Conservation (phyloP, 2,329 filamentous ascomycete species). For the Hymenoscyphus fructigenus region DNA sequence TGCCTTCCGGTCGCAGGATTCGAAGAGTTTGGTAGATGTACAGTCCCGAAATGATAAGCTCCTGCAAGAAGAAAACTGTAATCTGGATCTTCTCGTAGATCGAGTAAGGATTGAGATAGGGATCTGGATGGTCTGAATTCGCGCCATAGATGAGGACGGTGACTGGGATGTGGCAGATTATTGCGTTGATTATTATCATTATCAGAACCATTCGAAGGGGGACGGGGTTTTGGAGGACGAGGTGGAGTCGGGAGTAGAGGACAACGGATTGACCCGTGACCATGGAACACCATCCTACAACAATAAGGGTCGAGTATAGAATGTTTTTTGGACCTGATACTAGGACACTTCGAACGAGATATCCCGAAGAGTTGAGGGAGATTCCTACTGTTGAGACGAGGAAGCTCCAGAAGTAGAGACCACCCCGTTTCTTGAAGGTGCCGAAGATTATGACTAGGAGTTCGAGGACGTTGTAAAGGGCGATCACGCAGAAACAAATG, state of each 20-base stretch:
- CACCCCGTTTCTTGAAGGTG: conserved; percentile 46
- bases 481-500: conserved; percentile 47
- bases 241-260: conserved; percentile 49
- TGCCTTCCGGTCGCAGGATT: conserved; percentile 15
- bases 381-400: conserved; percentile 46
- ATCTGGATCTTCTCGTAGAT: conserved; percentile 50
- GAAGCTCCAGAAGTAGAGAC: conserved; percentile 51
- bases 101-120: conserved; percentile 26
- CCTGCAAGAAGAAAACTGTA: conserved; percentile 48
- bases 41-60: conserved; percentile 46
- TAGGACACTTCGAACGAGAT: conserved; percentile 45
- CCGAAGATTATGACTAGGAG: conserved; percentile 48
- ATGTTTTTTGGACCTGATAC: conserved; percentile 24
- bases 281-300: conserved; percentile 45
- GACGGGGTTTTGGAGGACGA: conserved; percentile 42
- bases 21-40: conserved; percentile 51
- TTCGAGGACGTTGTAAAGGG: conserved; percentile 51
- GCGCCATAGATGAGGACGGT: conserved; percentile 45
- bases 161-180: conserved; percentile 46
- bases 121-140: conserved; percentile 3
- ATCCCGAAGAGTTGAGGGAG: conserved; percentile 46
- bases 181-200: conserved; percentile 47
- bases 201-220: conserved; percentile 42
- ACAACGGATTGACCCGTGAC: conserved; percentile 45
- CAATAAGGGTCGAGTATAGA: conserved; percentile 43